phyloP scores from a whole-genome alignment of 208 protist species.

The Leptomonas pyrrhocoris region DNA sequence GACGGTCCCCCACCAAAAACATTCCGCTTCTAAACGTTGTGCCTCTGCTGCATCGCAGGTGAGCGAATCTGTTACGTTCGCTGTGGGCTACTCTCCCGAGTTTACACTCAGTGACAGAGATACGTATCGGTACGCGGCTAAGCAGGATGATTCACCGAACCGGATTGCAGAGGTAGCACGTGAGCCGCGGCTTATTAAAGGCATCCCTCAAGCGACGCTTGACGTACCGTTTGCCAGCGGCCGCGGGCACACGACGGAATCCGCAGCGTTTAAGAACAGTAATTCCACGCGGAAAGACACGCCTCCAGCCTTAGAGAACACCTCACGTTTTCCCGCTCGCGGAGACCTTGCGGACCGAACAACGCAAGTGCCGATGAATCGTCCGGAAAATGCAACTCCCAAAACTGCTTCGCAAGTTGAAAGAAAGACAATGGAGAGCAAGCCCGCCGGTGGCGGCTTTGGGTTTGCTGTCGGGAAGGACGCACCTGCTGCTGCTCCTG shows the following conservation, averaged over 20 bases:
- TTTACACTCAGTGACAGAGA: not conserved
- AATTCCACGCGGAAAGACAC: too few relatives aligned
- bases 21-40: slow-evolving; percentile 2
- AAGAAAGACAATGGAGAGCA: not conserved
- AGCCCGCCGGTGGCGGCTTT: slow-evolving; percentile 3
- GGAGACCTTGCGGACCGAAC: too few relatives aligned
- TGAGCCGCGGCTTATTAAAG: not conserved
- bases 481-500: not conserved
- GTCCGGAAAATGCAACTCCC: too few relatives aligned
- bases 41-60: not conserved
- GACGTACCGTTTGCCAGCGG: too few relatives aligned
- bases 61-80: slow-evolving; percentile 3
- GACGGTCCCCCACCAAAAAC: not conserved
- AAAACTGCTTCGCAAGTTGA: too few relatives aligned
- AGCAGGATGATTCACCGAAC: not conserved
- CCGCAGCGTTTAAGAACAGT: too few relatives aligned
- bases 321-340: too few relatives aligned
- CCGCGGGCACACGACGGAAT: too few relatives aligned
- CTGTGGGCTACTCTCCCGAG: slow-evolving; percentile 24
- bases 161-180: not conserved
- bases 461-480: slow-evolving; percentile 4
- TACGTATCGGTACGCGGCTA: not conserved
- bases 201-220: too few relatives aligned
- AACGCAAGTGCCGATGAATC: not conserved
- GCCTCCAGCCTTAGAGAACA: too few relatives aligned